Percentiles rank a stretch among this genome's conserved stretches.
phyloP scores from a whole-genome alignment of 2,329 filamentous ascomycete species.

The Trichoderma atrobrunneum region DNA sequence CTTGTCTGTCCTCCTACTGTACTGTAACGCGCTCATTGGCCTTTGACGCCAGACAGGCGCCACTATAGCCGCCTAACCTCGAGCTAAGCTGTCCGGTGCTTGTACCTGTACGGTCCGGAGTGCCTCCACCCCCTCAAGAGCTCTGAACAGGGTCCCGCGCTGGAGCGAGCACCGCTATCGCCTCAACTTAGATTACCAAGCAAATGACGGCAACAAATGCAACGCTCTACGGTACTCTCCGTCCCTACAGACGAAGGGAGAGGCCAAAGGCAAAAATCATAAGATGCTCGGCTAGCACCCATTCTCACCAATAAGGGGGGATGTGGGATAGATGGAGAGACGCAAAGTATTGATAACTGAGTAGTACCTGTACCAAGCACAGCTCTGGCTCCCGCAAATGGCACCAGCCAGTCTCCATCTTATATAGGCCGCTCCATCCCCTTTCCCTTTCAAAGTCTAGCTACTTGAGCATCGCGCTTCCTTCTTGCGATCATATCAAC shows the following conservation, averaged over 20 bases:
- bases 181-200: slow-evolving; percentile 1
- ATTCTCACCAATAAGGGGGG: not conserved
- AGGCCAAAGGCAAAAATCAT: not conserved
- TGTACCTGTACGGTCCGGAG: not conserved
- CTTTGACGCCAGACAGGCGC: not conserved
- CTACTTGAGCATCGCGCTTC: not conserved
- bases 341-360: not conserved
- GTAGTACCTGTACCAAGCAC: not conserved
- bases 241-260: not conserved
- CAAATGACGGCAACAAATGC: not conserved
- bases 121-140: not conserved
- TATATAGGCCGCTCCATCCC: not conserved
- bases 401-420: not conserved
- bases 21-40: not conserved
- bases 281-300: not conserved
- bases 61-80: not conserved
- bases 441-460: not conserved
- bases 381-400: not conserved
- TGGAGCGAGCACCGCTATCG: slow-evolving; percentile 1
- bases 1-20: not conserved
- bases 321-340: not conserved
- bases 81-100: not conserved
- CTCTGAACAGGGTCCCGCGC: not conserved
- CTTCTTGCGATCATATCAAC: not conserved
- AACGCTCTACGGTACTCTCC: not conserved